These are phyloP conservation scores for Wickerhamomyces strasburgensis DNA, from an alignment of 805 yeast species.

Conservation along the genomic window DNA sequence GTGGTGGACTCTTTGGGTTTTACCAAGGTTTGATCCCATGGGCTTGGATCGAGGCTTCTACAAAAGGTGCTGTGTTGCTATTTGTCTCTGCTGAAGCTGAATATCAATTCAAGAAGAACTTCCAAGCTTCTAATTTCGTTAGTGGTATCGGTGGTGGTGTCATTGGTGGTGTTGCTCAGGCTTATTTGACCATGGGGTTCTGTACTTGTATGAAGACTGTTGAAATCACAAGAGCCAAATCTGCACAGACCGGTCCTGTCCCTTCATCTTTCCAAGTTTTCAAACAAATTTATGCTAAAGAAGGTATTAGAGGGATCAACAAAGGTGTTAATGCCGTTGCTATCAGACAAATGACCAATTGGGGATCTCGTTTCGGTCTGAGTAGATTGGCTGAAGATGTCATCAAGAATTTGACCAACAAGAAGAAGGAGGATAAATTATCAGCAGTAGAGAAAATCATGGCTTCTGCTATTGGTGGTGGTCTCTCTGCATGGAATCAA, in stretches of 20 bases:
- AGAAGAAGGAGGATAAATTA: slow-evolving; percentile 57
- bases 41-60: slow-evolving; percentile 99
- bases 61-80: slow-evolving; percentile 93
- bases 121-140: slow-evolving; percentile 67
- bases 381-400: slow-evolving; percentile 86
- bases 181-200: slow-evolving; percentile 95
- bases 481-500: slow-evolving; percentile 97
- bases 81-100: slow-evolving; percentile 93
- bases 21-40: slow-evolving; percentile 98
- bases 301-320: slow-evolving; percentile 92
- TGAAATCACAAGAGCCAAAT: slow-evolving; percentile 89
- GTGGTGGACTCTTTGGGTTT: slow-evolving; percentile 91
- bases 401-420: slow-evolving; percentile 61
- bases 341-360: slow-evolving; percentile 96
- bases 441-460: slow-evolving; percentile 74
- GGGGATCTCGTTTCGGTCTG: slow-evolving; percentile 97
- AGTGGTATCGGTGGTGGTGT: slow-evolving; percentile 96
- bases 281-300: slow-evolving; percentile 73
- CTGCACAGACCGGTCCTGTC: slow-evolving; percentile 61
- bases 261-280: slow-evolving; percentile 83
- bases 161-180: slow-evolving; percentile 94
- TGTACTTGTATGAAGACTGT: slow-evolving; percentile 99
- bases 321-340: slow-evolving; percentile 99
- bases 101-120: slow-evolving; percentile 56
- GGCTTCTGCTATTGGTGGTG: slow-evolving; percentile 93